Percentiles rank a stretch among this genome's conserved stretches.
phyloP scores from a whole-genome alignment of 129 eudicot genomes.

The Flaveria ramosissima region DNA sequence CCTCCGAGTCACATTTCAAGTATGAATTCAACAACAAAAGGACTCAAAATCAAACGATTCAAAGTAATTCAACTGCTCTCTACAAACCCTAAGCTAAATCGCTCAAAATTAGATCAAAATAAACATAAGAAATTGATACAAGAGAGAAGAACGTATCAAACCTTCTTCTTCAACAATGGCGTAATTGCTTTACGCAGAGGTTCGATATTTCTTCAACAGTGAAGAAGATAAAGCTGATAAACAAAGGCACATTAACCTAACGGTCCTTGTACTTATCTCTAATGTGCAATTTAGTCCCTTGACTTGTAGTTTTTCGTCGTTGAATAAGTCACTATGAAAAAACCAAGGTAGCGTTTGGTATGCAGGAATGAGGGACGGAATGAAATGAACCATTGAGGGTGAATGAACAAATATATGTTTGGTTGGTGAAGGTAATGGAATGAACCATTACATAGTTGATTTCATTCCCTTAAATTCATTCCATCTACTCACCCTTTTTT shows the following conservation, averaged over 20 bases:
- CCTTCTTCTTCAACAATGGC: slow-evolving; percentile 29
- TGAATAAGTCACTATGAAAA: background rate
- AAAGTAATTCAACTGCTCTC: background rate
- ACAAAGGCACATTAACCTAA: background rate
- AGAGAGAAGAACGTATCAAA: slow-evolving; percentile 3
- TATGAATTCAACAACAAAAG: background rate
- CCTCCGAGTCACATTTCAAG: background rate
- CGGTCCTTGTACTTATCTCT: slow-evolving; percentile 10
- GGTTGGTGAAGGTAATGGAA: too few relatives aligned
- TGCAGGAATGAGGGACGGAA: too few relatives aligned
- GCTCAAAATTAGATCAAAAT: background rate
- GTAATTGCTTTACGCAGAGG: background rate
- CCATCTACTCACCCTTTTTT: too few relatives aligned
- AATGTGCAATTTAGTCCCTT: background rate
- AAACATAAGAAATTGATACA: slow-evolving; percentile 1
- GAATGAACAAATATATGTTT: too few relatives aligned
- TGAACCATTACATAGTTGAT: too few relatives aligned
- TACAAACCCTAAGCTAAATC: background rate
- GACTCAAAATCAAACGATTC: background rate
- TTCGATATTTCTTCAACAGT: background rate
- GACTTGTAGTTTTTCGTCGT: background rate
- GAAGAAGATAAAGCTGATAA: slow-evolving; percentile 30
- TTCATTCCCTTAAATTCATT: too few relatives aligned
- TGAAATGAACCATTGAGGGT: too few relatives aligned
- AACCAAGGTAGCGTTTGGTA: too few relatives aligned